A percentile compares a stretch with the other conserved stretches of the same genome.
These are phyloP conservation scores for Forsythia suspensa DNA, from an alignment of 257 asterid genomes.

Conservation along the genomic window DNA sequence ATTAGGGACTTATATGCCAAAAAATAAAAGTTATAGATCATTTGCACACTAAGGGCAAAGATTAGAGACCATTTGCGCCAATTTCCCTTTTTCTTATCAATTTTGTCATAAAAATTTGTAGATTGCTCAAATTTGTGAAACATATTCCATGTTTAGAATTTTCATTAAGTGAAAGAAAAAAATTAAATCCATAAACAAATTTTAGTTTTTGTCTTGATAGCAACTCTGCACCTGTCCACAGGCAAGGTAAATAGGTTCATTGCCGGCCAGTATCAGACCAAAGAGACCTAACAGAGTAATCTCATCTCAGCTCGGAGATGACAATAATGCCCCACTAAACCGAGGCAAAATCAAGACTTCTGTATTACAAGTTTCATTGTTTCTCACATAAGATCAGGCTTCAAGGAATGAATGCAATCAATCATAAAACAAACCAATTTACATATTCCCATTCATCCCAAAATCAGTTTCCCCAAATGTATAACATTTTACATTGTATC, in stretches of 20 bases:
- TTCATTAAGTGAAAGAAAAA: background rate
- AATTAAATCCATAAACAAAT: background rate
- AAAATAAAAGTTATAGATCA: too few species aligned
- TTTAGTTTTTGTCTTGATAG: background rate
- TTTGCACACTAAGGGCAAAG: too few species aligned
- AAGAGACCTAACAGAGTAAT: slow-evolving; percentile 17
- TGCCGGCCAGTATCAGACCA: slow-evolving; percentile 6
- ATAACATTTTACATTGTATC: background rate
- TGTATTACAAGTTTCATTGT: too few species aligned
- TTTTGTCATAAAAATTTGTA: background rate
- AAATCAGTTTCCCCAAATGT: background rate
- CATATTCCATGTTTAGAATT: background rate
- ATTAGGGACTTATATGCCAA: too few species aligned
- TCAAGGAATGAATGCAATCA: background rate
- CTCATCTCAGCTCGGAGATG: slow-evolving; percentile 2
- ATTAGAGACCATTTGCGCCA: too few species aligned
- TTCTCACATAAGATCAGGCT: background rate
- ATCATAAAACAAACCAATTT: background rate
- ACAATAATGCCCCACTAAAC: background rate
- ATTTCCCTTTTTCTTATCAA: background rate
- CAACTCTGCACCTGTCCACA: background rate
- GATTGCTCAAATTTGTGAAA: background rate
- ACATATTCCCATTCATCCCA: background rate
- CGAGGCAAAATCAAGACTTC: background rate
- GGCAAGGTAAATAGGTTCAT: slow-evolving; percentile 21